Conservation (phyloP, 2,329 filamentous ascomycete genomes). For the Stachybotrys chartarum region DNA sequence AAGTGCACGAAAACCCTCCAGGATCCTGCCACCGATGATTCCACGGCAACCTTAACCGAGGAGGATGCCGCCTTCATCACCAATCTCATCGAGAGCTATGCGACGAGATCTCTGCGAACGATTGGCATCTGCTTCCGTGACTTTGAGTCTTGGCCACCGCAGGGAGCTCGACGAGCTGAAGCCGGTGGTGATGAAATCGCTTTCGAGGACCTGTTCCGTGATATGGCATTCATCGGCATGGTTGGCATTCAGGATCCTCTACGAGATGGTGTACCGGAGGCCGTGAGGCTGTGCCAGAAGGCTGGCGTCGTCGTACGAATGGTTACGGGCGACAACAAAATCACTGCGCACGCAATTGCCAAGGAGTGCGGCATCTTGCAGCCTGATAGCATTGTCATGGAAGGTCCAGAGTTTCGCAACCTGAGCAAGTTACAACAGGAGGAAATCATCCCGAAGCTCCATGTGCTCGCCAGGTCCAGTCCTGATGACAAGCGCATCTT, state of each 20-base stretch:
- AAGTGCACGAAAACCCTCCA: slow-evolving; percentile 46
- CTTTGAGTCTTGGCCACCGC: slow-evolving; percentile 78
- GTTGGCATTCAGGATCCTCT: slow-evolving; percentile 80
- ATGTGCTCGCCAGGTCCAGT: slow-evolving; percentile 67
- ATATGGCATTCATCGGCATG: slow-evolving; percentile 62
- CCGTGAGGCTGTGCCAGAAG: slow-evolving; percentile 64
- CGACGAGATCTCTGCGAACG: slow-evolving; percentile 71
- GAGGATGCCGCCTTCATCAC: slow-evolving; percentile 52
- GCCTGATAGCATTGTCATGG: slow-evolving; percentile 62
- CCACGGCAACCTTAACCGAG: slow-evolving; percentile 36
- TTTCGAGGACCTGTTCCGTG: slow-evolving; percentile 59
- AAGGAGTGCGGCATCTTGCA: slow-evolving; percentile 71
- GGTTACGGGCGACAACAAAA: slow-evolving; percentile 78
- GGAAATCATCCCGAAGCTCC: slow-evolving; percentile 60
- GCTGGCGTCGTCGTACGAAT: slow-evolving; percentile 77
- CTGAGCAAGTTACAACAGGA: slow-evolving; percentile 58
- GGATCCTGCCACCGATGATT: slow-evolving; percentile 38
- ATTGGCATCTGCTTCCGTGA: slow-evolving; percentile 81
- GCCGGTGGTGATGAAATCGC: slow-evolving; percentile 52
- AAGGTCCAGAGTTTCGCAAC: slow-evolving; percentile 72
- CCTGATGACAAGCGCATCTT: slow-evolving; percentile 72
- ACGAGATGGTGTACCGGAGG: slow-evolving; percentile 65
- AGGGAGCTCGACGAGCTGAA: slow-evolving; percentile 45
- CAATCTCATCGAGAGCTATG: slow-evolving; percentile 68
- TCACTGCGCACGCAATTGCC: slow-evolving; percentile 74